These are phyloP conservation scores for Serendipita sp. DNA, from an alignment of 768 basidiomycete species.

Conservation along the genomic window DNA sequence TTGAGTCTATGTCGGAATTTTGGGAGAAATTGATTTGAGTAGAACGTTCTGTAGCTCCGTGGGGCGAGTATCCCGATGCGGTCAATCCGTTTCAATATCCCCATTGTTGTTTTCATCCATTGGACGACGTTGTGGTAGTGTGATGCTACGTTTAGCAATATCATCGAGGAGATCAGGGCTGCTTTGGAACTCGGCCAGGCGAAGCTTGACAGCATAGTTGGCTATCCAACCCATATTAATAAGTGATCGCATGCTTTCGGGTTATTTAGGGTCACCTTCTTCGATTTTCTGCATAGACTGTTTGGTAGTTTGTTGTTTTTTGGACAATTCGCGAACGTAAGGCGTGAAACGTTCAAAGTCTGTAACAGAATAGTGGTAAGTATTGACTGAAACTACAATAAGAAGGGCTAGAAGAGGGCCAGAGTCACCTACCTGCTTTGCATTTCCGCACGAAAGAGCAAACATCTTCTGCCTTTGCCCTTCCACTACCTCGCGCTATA, in stretches of 20 bases:
- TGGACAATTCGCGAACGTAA: constrained; percentile 51
- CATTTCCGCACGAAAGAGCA: constrained; percentile 58
- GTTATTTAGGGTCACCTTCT: constrained; percentile 40
- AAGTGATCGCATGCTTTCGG: not conserved
- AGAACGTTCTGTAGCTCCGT: too few relatives aligned
- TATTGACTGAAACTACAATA: not conserved
- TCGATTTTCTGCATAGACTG: constrained; percentile 93
- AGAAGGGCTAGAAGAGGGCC: not conserved
- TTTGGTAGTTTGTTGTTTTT: constrained; percentile 74
- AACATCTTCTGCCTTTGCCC: constrained; percentile 37
- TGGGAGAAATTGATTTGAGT: too few relatives aligned
- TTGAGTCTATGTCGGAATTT: too few relatives aligned
- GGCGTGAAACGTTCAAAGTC: constrained; percentile 70
- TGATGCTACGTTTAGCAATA: not conserved
- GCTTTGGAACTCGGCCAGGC: not conserved
- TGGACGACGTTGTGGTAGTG: not conserved
- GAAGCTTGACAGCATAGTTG: not conserved
- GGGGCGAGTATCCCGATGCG: not conserved
- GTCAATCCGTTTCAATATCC: not conserved
- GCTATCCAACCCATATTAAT: not conserved
- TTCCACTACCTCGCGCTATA: constrained; percentile 38
- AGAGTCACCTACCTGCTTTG: constrained; percentile 38
- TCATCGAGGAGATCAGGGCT: not conserved
- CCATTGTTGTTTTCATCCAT: not conserved
- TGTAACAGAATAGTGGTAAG: constrained; percentile 14